A percentile compares a stretch with the other conserved stretches of the same genome.
These are phyloP conservation scores for Mycena belliarum DNA, from an alignment of 768 basidiomycete genomes.

Conservation along the genomic window DNA sequence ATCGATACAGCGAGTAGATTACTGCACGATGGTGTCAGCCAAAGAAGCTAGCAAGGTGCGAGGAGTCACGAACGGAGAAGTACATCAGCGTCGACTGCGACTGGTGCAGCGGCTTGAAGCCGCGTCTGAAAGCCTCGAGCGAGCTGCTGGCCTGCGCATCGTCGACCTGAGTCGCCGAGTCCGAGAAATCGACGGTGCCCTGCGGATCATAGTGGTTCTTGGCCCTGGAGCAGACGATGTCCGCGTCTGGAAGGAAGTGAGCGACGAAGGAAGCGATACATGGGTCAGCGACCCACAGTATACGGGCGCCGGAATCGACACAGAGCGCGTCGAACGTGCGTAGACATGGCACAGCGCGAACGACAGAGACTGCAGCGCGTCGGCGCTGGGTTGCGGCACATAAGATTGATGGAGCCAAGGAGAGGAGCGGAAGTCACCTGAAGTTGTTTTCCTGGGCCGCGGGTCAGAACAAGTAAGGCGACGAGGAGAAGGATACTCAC, in stretches of 20 bases:
- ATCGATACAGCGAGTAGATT: not conserved
- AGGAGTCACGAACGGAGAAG: slow-evolving; percentile 38
- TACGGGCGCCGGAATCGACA: slow-evolving; percentile 15
- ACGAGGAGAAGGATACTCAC: slow-evolving; percentile 6
- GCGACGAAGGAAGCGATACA: not conserved
- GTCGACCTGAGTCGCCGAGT: slow-evolving; percentile 52
- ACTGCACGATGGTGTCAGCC: not conserved
- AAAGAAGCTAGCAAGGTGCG: not conserved
- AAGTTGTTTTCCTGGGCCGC: slow-evolving; percentile 45
- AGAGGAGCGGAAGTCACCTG: not conserved
- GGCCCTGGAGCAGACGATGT: slow-evolving; percentile 70
- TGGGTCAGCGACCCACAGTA: not conserved
- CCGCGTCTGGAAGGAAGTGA: slow-evolving; percentile 42
- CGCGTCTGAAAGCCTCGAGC: slow-evolving; percentile 49
- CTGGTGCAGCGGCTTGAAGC: slow-evolving; percentile 58
- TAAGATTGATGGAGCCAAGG: not conserved
- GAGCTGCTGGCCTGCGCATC: slow-evolving; percentile 40
- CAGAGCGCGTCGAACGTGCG: slow-evolving; percentile 16
- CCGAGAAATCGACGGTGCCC: slow-evolving; percentile 57
- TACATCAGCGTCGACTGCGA: slow-evolving; percentile 59
- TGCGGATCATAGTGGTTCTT: slow-evolving; percentile 80
- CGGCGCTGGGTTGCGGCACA: slow-evolving; percentile 45
- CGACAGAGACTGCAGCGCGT: slow-evolving; percentile 62
- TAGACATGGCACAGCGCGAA: slow-evolving; percentile 63
- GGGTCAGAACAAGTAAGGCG: no score